These are phyloP conservation scores for Yamadazyma aaseri DNA, from an alignment of 1,139 yeast genomes.

Conservation along the genomic window DNA sequence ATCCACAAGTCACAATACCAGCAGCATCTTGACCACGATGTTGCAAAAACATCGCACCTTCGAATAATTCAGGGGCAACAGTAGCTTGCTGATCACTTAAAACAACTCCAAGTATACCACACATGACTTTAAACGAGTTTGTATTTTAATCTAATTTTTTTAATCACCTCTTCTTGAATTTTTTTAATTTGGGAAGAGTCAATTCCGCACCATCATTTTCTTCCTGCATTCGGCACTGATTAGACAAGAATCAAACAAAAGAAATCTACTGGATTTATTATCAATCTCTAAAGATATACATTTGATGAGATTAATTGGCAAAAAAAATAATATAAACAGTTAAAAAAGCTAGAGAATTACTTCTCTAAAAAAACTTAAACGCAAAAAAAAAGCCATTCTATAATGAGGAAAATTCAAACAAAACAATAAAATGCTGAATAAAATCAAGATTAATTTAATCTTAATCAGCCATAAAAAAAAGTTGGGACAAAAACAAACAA, in stretches of 20 bases:
- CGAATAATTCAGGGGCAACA: conserved; percentile 88
- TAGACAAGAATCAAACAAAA: too few relatives aligned
- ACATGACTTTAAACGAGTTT: conserved; percentile 64
- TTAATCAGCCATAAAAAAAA: conserved; percentile 4
- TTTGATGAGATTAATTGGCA: neutral
- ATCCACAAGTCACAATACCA: conserved; percentile 96
- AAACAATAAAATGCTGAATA: conserved; percentile 2
- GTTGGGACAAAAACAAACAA: conserved; percentile 3
- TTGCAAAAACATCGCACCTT: conserved; percentile 90
- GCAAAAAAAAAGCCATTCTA: conserved; percentile 10
- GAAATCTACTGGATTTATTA: too few relatives aligned
- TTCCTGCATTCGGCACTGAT: neutral
- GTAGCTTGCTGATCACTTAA: conserved; percentile 70
- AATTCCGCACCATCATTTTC: conserved; percentile 1
- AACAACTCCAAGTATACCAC: conserved; percentile 91
- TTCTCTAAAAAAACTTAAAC: conserved; percentile 4
- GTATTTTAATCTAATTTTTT: neutral
- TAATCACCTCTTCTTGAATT: conserved; percentile 1
- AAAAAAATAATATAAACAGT: conserved; percentile 2
- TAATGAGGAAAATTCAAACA: conserved; percentile 6
- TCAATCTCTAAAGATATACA: conserved; percentile 1
- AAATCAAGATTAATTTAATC: conserved; percentile 2
- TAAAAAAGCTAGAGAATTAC: neutral
- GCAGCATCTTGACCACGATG: conserved; percentile 99
- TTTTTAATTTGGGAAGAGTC: conserved; percentile 4